These are phyloP conservation scores for Cordyceps militaris DNA, from an alignment of 2,329 filamentous ascomycete genomes.

Conservation along the genomic window DNA sequence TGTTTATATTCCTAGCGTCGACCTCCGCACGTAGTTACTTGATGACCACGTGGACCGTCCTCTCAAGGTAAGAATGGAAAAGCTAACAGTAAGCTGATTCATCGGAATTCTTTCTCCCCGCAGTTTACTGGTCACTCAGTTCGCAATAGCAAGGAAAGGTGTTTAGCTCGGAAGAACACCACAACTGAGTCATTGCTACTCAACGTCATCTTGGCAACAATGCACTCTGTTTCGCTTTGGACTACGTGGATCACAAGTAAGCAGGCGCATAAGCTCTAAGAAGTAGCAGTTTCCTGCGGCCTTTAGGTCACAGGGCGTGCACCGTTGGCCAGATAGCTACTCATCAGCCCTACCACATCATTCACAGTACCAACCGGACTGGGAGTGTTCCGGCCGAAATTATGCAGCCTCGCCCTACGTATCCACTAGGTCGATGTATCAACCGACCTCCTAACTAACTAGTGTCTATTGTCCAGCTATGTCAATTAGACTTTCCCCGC, in stretches of 20 bases:
- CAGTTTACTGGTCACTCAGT: too few relatives aligned
- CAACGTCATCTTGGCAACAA: not conserved
- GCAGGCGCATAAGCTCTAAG: not conserved
- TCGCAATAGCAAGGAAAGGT: too few relatives aligned
- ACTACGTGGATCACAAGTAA: not conserved
- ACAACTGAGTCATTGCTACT: not conserved
- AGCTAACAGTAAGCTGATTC: too few relatives aligned
- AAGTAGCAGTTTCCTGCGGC: not conserved
- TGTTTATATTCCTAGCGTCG: too few relatives aligned
- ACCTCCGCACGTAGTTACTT: too few relatives aligned
- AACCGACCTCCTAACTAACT: too few relatives aligned
- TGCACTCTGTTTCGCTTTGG: not conserved
- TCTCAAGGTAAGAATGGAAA: too few relatives aligned
- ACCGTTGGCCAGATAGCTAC: not conserved
- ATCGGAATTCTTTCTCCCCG: too few relatives aligned
- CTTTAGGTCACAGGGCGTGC: too few relatives aligned
- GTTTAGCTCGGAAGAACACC: not conserved
- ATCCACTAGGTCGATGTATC: not conserved
- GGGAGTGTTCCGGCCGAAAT: not conserved
- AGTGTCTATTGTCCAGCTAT: not conserved
- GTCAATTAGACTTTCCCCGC: not conserved
- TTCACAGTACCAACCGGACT: not conserved
- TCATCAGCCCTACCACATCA: constrained; percentile 1
- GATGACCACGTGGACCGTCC: too few relatives aligned
- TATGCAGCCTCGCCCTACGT: not conserved